These are phyloP conservation scores for Aspergillus texensis DNA, from an alignment of 2,329 filamentous ascomycete genomes.

Conservation along the genomic window DNA sequence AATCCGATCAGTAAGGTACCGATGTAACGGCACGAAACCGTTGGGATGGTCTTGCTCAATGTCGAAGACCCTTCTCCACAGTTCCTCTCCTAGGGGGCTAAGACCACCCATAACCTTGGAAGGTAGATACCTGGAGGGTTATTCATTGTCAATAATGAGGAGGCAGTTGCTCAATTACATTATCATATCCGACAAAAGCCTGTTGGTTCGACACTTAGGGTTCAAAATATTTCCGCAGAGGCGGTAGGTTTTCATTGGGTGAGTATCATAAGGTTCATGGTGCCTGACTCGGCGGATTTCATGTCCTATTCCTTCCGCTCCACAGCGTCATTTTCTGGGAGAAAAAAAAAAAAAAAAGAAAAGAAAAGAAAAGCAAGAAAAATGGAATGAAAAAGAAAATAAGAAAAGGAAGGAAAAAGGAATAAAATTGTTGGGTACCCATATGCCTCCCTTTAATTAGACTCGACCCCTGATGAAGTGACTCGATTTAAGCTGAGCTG, in stretches of 20 bases:
- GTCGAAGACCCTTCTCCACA: not conserved
- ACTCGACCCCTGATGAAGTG: not conserved
- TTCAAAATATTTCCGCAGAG: not conserved
- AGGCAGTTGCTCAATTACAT: constrained; percentile 4
- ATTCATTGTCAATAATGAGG: constrained; percentile 2
- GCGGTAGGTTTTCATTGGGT: not conserved
- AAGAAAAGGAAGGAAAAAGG: not conserved
- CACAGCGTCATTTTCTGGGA: not conserved
- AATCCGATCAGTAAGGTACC: not conserved
- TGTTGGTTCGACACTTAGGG: not conserved
- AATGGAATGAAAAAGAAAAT: not conserved
- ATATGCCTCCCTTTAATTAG: constrained; percentile 2
- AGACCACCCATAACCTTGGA: not conserved
- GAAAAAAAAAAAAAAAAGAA: not conserved
- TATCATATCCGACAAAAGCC: not conserved
- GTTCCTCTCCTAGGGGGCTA: not conserved
- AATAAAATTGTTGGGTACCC: not conserved
- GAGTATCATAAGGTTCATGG: not conserved
- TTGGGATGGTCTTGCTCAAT: not conserved
- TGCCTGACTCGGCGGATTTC: not conserved
- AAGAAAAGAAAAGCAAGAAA: not conserved
- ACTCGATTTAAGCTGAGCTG: not conserved
- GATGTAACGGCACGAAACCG: constrained; percentile 2
- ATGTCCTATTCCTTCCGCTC: not conserved
- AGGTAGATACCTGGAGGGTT: not conserved